Evolutionary conservation across 1,139 yeast species (phyloP), one percentile per base, ranked within the genome.

Genomic region (Diutina ranongensis): DNA sequence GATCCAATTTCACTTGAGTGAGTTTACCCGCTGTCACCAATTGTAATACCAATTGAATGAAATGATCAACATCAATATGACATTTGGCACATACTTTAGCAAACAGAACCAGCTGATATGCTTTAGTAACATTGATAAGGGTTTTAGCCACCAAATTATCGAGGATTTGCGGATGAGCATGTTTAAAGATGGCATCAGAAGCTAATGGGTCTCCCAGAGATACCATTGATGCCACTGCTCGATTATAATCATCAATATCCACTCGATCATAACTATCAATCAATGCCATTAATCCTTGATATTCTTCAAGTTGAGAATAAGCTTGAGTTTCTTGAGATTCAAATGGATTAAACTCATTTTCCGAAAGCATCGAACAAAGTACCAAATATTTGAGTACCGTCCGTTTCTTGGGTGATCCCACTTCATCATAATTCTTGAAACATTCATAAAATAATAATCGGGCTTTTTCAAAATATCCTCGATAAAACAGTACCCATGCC

Each of bases 381-480:
- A 80, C 78, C 51, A 80, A 70, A 58, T 80, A 81, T 51, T 78
- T 77, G 51, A 85, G 66, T 3, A 80, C 75, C 32, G 73, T 66
- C 49, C 85, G 72, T 50, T 71, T 70, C 45, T 66, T 66, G 19
- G 67, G 60, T 47, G 83, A 78, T 1, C 94, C 94, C 25, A 86
- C 82, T 60, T 84, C 94, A 58, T 85, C 94, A 58, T 78, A 84
- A 51, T 75, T 80, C 54, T 81, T 80, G 60, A 85, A 85, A 46
- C 85, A 71, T 53, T 81, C 87, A 56, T 81, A 83, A 54, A 83
- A 81, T 50, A 76, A 82, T 44, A 71, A 65, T 34, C 84, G 71
- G 0, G 94, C 87, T 46, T 63, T 62, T 44, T 74, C 78, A 67
- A 74, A 85, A 51, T 78, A 75, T 15, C 73, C 71, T 45, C 77